These are phyloP conservation scores for Cladobotryum protrusum DNA, from an alignment of 2,329 filamentous ascomycete species.

Conservation along the genomic window DNA sequence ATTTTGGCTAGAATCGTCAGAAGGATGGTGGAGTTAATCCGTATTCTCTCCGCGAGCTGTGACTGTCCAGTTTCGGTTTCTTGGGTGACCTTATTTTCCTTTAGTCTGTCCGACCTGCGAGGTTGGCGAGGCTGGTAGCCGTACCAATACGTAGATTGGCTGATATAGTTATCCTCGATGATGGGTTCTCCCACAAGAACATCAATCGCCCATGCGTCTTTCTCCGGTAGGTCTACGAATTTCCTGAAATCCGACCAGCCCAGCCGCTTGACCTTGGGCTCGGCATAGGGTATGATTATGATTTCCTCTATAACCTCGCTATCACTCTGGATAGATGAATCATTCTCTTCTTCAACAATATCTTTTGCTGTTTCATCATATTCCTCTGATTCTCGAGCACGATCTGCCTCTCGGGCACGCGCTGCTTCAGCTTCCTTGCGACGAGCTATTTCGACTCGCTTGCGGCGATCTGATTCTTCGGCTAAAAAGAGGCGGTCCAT, in stretches of 20 bases:
- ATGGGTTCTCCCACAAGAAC: constrained; percentile 1
- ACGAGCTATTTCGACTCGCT: neutral
- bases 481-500: constrained; percentile 12
- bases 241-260: neutral
- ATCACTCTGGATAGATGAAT: no score
- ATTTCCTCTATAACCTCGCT: no score
- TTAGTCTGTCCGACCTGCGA: no score
- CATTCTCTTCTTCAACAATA: no score
- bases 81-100: no score
- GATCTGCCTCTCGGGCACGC: no score
- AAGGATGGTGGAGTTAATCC: constrained; percentile 1
- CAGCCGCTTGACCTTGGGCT: no score
- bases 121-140: no score
- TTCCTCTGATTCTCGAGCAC: no score
- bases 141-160: neutral
- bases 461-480: neutral
- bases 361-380: no score
- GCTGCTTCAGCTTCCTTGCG: no score
- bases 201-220: neutral
- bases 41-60: constrained; percentile 1
- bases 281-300: no score
- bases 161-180: neutral
- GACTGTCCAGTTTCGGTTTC: neutral
- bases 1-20: neutral
- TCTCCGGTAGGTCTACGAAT: neutral